Conservation (phyloP, 129 eudicot species). For the Centella asiatica region DNA sequence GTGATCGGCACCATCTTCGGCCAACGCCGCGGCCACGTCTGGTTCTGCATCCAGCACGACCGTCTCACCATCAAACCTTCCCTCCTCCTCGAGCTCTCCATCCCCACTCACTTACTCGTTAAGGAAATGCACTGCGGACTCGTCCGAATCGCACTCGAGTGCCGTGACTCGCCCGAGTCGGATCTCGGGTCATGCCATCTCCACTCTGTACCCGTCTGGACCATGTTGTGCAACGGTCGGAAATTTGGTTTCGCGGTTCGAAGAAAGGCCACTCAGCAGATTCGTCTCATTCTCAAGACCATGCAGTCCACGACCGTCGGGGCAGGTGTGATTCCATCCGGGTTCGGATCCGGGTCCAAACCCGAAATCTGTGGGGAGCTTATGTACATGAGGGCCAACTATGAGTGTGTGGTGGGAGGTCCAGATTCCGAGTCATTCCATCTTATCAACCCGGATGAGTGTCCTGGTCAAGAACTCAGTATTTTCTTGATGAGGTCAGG, state of each 20-base stretch:
- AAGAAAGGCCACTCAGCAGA: constrained; percentile 45
- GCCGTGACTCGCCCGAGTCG: constrained; percentile 38
- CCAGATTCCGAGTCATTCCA: constrained; percentile 86
- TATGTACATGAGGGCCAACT: constrained; percentile 91
- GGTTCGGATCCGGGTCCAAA: constrained; percentile 32
- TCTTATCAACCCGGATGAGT: constrained; percentile 74
- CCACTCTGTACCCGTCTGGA: constrained; percentile 73
- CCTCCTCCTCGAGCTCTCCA: constrained; percentile 83
- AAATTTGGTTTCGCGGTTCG: constrained; percentile 76
- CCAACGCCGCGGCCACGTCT: constrained; percentile 83
- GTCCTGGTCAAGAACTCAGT: constrained; percentile 80
- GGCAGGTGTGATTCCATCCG: constrained; percentile 78
- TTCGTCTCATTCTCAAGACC: constrained; percentile 44
- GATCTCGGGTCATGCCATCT: constrained; percentile 60
- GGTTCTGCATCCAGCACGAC: constrained; percentile 73
- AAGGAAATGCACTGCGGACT: constrained; percentile 74
- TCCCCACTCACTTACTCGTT: constrained; percentile 62
- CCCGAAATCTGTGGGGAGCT: constrained; percentile 37
- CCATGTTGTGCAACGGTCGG: constrained; percentile 71
- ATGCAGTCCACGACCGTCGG: constrained; percentile 74
- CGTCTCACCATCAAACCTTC: constrained; percentile 53
- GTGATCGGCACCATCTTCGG: constrained; percentile 91
- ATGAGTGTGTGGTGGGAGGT: constrained; percentile 81
- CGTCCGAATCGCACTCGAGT: constrained; percentile 72
- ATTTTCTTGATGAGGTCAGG: constrained; percentile 82